Base-by-base conservation (phyloP, 2,329 filamentous ascomycete genomes). In the Fusarium circinatum region DNA sequence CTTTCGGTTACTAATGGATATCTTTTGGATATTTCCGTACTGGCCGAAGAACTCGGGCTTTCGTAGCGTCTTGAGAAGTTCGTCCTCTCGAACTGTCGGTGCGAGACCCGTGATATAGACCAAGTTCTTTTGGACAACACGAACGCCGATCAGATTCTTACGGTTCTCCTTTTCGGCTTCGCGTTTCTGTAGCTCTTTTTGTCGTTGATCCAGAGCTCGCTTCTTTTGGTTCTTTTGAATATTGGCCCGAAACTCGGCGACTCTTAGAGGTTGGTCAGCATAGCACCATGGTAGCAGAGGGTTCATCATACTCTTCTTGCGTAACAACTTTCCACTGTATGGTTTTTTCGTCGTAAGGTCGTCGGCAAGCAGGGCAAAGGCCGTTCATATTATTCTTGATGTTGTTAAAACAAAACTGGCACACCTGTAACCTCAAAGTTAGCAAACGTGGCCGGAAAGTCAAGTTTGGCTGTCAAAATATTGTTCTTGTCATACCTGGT, bases 391-490 rank as follows among this genome's bases (percentile, higher is more conserved):
- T 98, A 78, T 93, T 97, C 85, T 97, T 97, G 82, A 99, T 97
- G 82, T 98, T 99, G 85, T 99, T 98, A 87, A 96, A 99, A 85
- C 96, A 99, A 85, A 99, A 99, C 87, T 99, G 97, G 84, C 96
- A 99, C 82, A 99, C 96, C 95, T 98, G 36, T 1, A 47, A 49
- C 17, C 48, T 38, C 24, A 47, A 32, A n/a, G 76, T 78, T 76
- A 78, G 75, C 56, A 65, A 62, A 76, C 69, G 73, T 74, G 75
- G 70, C 71, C 71, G 57, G 24, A 64, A 44, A 51, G 18, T 44
- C 70, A 64, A 52, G 57, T n/a, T 32, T 36, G 32, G 54, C 51
- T 42, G 39, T 44, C 24, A 42, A 14, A 14, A n/a, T 47, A 8
- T 30, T 55, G 28, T n/a, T 34, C 42, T 45, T n/a, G 32, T 57